Base-by-base conservation (phyloP, 2,329 filamentous ascomycete genomes). In the Cladosporium cucumerinum region DNA sequence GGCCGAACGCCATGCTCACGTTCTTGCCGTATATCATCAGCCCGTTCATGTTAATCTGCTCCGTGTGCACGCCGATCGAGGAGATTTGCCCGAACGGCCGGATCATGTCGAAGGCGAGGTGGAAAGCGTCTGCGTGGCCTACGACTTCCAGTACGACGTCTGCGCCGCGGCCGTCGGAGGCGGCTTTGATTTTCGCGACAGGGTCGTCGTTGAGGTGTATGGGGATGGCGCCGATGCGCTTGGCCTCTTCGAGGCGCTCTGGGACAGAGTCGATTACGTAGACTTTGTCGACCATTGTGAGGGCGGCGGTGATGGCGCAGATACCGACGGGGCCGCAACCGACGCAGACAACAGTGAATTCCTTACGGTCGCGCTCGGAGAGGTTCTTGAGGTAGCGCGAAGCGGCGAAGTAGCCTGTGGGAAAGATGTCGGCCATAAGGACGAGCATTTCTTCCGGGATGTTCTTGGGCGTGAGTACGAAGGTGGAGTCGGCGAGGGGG, bases 361-460 rank as follows among this genome's bases (percentile, higher is more conserved):
- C 85, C 21, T 82, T 78, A 60, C 89, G 85, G 64, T 87, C 82
- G 66, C 87, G 82, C 16, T 73, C 72, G 16, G 79, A 81, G 46
- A 89, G 82, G 72, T 88, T 79, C 65, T 86, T 85, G 76, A 96
- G 89, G 7, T 88, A 93, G 72, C 92, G 95, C 65, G 85, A 84
- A 5, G 91, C 91, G 7, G 91, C 93, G 71, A 93, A 96, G 79
- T 87, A 96, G 8, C 93, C 91, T 0, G 82, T 84, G 32, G 93
- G 93, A 77, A 95, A 96, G 72, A 97, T 96, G 74, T 97, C 93
- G 18, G 91, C 92, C 93, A 97, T 96, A 28, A 97, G 84, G 7
- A 96, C 87, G 57, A 96, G 82, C 39, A 87, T 87, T 68, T 90
- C 85, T 70, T 94, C 89, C 23, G 89, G 86, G 65, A 96, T 89